Conservation (phyloP, 2,329 filamentous ascomycete genomes). For the Coniochaeta ligniaria region DNA sequence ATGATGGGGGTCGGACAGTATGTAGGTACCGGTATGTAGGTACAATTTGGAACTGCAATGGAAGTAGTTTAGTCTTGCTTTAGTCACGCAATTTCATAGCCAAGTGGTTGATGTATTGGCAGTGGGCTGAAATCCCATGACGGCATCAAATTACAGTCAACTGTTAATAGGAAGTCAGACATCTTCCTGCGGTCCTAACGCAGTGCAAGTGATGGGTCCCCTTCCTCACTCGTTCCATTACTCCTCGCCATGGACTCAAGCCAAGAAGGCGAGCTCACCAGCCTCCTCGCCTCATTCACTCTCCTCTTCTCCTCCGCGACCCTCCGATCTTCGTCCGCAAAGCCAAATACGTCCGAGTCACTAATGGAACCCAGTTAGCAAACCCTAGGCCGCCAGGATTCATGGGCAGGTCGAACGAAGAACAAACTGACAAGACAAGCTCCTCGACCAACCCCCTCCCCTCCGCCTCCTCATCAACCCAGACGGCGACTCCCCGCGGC, state of each 20-base stretch:
- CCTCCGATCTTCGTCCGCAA: constrained; percentile 1
- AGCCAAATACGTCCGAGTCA: background rate
- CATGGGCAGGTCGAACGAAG: background rate
- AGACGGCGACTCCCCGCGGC: constrained; percentile 51
- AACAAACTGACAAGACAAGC: constrained; percentile 12
- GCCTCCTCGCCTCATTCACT: background rate
- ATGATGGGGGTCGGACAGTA: too few species aligned
- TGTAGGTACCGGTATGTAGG: too few species aligned
- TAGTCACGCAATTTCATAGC: too few species aligned
- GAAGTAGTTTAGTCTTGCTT: too few species aligned
- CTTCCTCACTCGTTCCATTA: background rate
- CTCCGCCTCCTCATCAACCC: constrained; percentile 48
- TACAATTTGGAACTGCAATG: too few species aligned
- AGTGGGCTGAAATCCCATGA: background rate
- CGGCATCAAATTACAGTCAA: background rate
- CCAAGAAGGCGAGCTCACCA: background rate
- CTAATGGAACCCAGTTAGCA: background rate
- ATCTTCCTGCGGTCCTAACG: background rate
- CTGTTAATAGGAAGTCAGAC: background rate
- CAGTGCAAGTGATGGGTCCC: background rate
- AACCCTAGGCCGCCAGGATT: background rate
- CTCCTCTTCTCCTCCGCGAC: background rate
- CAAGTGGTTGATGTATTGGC: background rate
- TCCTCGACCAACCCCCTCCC: constrained; percentile 30
- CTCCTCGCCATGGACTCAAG: background rate